A percentile compares a stretch with the other conserved stretches of the same genome.
Conservation (phyloP, 1,139 yeast genomes). For the Candida tropicalis region DNA sequence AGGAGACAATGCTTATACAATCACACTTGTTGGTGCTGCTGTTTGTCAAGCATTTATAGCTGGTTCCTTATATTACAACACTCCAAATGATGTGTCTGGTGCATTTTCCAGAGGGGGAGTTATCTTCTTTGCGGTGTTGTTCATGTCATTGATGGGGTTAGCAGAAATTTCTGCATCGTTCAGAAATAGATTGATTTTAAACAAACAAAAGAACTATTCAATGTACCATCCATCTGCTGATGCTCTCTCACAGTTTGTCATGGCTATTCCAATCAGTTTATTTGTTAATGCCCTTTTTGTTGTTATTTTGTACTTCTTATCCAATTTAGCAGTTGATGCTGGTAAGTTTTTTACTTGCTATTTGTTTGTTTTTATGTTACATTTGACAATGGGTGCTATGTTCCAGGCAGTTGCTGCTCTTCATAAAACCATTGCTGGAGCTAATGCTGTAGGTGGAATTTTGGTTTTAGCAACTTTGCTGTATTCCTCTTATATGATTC, state of each 20-base stretch:
- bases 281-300: conserved; percentile 46
- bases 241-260: conserved; percentile 47
- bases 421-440: conserved; percentile 48
- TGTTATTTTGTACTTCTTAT: conserved; percentile 52
- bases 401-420: conserved; percentile 55
- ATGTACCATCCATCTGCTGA: conserved; percentile 65
- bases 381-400: conserved; percentile 39
- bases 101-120: conserved; percentile 64
- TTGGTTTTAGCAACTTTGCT: conserved; percentile 48
- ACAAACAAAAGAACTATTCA: conserved; percentile 58
- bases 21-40: conserved; percentile 50
- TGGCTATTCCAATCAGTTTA: conserved; percentile 52
- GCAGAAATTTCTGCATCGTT: conserved; percentile 55
- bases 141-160: conserved; percentile 55
- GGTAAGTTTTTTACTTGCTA: conserved; percentile 57
- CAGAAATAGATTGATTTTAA: conserved; percentile 52
- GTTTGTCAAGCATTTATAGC: conserved; percentile 52
- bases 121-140: conserved; percentile 54
- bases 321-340: conserved; percentile 52
- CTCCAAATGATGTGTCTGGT: conserved; percentile 44
- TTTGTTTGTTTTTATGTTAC: conserved; percentile 41
- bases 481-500: conserved; percentile 60
- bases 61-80: conserved; percentile 54
- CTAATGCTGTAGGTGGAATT: conserved; percentile 56
- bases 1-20: conserved; percentile 53